Percentiles rank a stretch among this genome's conserved stretches.
These are phyloP conservation scores for Suhomyces terraborum DNA, from an alignment of 1,139 yeast species.

Conservation along the genomic window DNA sequence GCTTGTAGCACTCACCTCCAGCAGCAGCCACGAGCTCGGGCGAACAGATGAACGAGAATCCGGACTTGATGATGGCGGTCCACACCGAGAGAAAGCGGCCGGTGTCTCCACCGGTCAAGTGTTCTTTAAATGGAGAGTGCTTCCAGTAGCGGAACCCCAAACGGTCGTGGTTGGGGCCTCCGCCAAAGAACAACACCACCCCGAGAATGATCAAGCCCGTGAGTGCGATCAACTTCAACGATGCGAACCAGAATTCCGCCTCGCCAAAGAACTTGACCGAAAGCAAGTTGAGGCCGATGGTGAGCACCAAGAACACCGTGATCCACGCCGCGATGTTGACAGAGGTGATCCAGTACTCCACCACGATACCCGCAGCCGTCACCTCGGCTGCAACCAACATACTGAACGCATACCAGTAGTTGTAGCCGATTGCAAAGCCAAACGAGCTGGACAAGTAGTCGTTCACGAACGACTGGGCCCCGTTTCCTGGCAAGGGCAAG, in stretches of 20 bases:
- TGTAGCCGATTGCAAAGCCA: conserved; percentile 52
- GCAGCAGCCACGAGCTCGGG: conserved; percentile 44
- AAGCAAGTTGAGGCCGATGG: conserved; percentile 42
- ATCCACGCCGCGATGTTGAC: conserved; percentile 58
- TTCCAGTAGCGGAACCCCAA: conserved; percentile 66
- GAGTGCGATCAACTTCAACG: conserved; percentile 44
- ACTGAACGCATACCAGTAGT: conserved; percentile 52
- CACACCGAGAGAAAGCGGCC: conserved; percentile 51
- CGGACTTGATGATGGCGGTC: conserved; percentile 44
- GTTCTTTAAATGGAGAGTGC: conserved; percentile 50
- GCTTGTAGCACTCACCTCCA: conserved; percentile 47
- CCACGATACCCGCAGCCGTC: conserved; percentile 54
- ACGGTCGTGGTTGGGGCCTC: conserved; percentile 27
- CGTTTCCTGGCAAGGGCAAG: conserved; percentile 53
- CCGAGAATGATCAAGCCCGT: conserved; percentile 44
- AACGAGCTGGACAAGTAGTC: conserved; percentile 39
- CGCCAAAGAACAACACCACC: conserved; percentile 47
- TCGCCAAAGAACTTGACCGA: conserved; percentile 62
- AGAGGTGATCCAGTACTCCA: conserved; percentile 57
- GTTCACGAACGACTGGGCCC: conserved; percentile 41
- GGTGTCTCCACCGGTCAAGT: conserved; percentile 52
- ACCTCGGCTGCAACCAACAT: conserved; percentile 53
- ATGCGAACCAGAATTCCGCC: conserved; percentile 66
- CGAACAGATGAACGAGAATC: conserved; percentile 43
- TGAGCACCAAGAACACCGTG: conserved; percentile 45